A percentile compares a stretch with the other conserved stretches of the same genome.
Conservation (phyloP, 2,329 filamentous ascomycete genomes). For the Penicillium sp. region DNA sequence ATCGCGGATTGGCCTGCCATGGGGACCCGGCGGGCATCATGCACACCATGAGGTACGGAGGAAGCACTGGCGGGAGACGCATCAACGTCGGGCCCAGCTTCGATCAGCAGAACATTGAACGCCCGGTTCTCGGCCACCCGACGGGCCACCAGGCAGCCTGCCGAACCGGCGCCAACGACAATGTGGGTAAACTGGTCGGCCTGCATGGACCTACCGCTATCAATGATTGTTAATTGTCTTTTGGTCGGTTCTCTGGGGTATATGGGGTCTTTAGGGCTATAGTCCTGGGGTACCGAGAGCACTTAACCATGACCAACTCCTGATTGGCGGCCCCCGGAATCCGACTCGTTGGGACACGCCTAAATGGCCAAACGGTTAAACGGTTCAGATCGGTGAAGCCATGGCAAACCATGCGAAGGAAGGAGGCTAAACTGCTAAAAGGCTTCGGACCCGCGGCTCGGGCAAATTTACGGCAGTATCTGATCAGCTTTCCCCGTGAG, state of each 20-base stretch:
- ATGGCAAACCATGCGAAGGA: background rate
- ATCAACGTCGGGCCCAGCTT: slow-evolving; percentile 17
- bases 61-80: background rate
- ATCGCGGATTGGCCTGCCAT: slow-evolving; percentile 15
- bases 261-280: background rate
- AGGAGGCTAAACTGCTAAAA: slow-evolving; percentile 4
- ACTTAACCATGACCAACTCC: background rate
- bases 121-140: slow-evolving; percentile 13
- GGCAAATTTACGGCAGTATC: background rate
- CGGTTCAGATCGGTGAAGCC: background rate
- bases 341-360: background rate
- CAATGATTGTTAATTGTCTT: background rate
- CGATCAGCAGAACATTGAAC: slow-evolving; percentile 17
- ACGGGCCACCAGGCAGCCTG: slow-evolving; percentile 18
- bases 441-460: background rate
- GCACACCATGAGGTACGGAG: slow-evolving; percentile 5
- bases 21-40: slow-evolving; percentile 11
- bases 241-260: background rate
- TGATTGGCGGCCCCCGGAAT: background rate
- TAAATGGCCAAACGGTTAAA: background rate
- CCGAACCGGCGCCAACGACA: slow-evolving; percentile 17
- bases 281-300: background rate
- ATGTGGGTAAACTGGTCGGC: slow-evolving; percentile 12
- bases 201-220: slow-evolving; percentile 2
- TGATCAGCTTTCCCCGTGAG: background rate